phyloP scores from a whole-genome alignment of 1,284 basidiomycete species.

The Cutaneotrichosporon dermatis region DNA sequence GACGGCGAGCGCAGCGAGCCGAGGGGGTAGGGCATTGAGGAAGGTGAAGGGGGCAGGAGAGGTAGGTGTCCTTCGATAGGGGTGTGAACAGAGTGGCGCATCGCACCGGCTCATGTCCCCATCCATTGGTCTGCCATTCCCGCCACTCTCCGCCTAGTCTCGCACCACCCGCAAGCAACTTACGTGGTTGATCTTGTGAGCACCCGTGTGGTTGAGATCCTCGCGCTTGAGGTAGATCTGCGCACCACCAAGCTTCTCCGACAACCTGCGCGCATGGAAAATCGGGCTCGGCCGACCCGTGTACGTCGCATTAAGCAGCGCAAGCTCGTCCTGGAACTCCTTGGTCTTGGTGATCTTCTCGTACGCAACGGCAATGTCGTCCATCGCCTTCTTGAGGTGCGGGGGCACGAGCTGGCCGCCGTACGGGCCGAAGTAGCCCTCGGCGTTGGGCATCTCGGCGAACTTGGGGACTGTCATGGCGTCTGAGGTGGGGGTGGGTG shows the following conservation, averaged over 20 bases:
- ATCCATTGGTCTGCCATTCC: too few species aligned
- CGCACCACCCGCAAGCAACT: constrained; percentile 25
- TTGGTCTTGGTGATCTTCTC: constrained; percentile 18
- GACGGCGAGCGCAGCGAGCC: too few species aligned
- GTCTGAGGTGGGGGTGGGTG: too few species aligned
- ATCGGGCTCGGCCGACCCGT: constrained; percentile 18
- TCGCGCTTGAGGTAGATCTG: constrained; percentile 88
- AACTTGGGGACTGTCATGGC: constrained; percentile 12
- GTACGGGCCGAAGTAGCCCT: constrained; percentile 23
- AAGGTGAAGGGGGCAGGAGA: too few species aligned
- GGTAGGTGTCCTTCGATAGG: too few species aligned
- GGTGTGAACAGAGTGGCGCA: too few species aligned
- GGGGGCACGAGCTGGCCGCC: constrained; percentile 19
- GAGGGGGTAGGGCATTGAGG: too few species aligned
- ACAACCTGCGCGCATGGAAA: constrained; percentile 63
- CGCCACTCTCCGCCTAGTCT: too few species aligned
- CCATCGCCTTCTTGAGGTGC: constrained; percentile 20
- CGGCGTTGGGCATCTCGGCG: constrained; percentile 21
- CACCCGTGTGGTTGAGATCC: constrained; percentile 76
- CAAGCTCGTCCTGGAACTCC: constrained; percentile 22
- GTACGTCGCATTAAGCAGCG: constrained; percentile 14
- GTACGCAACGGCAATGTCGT: constrained; percentile 19
- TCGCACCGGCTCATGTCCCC: too few species aligned
- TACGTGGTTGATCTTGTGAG: constrained; percentile 92
- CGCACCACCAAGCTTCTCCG: constrained; percentile 74